Evolutionary conservation across 2,329 filamentous ascomycete genomes (phyloP).

Genomic region (Periconia sp.): DNA sequence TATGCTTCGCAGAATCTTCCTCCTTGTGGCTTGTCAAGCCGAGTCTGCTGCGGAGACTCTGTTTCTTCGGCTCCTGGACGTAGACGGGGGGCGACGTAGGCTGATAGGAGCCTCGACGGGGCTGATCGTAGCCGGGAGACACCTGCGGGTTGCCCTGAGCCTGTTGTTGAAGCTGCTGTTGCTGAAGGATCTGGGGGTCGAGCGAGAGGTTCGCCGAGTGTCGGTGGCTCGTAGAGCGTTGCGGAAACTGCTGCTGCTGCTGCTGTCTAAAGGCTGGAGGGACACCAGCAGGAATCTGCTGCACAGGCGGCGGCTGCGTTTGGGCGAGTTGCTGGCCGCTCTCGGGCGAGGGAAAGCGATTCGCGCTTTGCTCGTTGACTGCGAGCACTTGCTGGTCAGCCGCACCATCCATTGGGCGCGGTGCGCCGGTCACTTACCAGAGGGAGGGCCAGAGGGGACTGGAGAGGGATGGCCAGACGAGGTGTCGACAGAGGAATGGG

Average conservation of each 20-base stretch:
- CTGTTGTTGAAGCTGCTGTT: slow-evolving; percentile 24
- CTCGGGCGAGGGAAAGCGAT: slow-evolving; percentile 31
- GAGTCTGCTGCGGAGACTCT: slow-evolving; percentile 42
- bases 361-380: slow-evolving; percentile 38
- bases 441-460: slow-evolving; percentile 39
- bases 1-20: slow-evolving; percentile 33
- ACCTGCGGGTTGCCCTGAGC: slow-evolving; percentile 22
- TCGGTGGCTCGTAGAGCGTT: slow-evolving; percentile 36
- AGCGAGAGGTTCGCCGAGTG: slow-evolving; percentile 40
- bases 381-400: slow-evolving; percentile 41
- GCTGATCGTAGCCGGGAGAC: slow-evolving; percentile 30
- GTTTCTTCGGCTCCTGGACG: slow-evolving; percentile 41
- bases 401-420: slow-evolving; percentile 33
- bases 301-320: slow-evolving; percentile 10
- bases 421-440: slow-evolving; percentile 23
- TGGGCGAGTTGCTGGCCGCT: slow-evolving; percentile 26
- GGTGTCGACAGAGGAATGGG: slow-evolving; percentile 45
- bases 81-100: slow-evolving; percentile 22
- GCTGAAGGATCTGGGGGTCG: slow-evolving; percentile 37
- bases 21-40: slow-evolving; percentile 39
- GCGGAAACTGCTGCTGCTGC: slow-evolving; percentile 28
- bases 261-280: slow-evolving; percentile 19
- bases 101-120: slow-evolving; percentile 33
- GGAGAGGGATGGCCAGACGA: slow-evolving; percentile 42
- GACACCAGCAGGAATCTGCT: slow-evolving; percentile 16